phyloP scores from a whole-genome alignment of 2,329 filamentous ascomycete species.

The Dendrostoma leiphaemia region DNA sequence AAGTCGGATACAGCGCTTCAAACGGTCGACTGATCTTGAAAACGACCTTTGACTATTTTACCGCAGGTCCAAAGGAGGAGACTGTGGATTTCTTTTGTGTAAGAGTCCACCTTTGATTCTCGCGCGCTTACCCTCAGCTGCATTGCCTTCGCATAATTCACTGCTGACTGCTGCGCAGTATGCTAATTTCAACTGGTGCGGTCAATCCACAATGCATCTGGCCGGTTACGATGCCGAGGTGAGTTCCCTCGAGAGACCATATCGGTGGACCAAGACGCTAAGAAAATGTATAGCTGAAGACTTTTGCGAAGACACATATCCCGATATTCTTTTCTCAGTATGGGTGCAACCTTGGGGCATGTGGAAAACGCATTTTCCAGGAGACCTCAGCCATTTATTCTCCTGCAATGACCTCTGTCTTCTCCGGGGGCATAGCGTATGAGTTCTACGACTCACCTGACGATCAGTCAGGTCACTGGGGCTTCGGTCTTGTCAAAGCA shows the following conservation, averaged over 20 bases:
- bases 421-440: conserved; percentile 61
- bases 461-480: conserved; percentile 16
- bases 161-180: conserved; percentile 24
- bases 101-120: too few relatives aligned
- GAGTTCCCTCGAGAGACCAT: background rate
- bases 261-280: background rate
- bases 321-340: conserved; percentile 66
- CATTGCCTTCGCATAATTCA: background rate
- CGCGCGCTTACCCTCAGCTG: too few relatives aligned
- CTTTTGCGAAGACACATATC: conserved; percentile 51
- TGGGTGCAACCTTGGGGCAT: conserved; percentile 49
- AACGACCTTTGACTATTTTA: conserved; percentile 17
- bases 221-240: conserved; percentile 45
- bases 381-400: conserved; percentile 58
- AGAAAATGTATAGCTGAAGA: conserved; percentile 31
- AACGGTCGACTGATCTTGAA: conserved; percentile 12
- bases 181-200: conserved; percentile 60
- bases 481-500: conserved; percentile 40
- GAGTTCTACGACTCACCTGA: conserved; percentile 56
- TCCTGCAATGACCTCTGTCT: conserved; percentile 48
- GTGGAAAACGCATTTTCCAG: conserved; percentile 50
- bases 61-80: conserved; percentile 15
- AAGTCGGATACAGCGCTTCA: conserved; percentile 17
- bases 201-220: conserved; percentile 46
- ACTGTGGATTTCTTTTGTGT: conserved; percentile 19